Evolutionary conservation across 2,329 filamentous ascomycete genomes (phyloP), one percentile per base, ranked within the genome.

Genomic region (Lojkania enalia): DNA sequence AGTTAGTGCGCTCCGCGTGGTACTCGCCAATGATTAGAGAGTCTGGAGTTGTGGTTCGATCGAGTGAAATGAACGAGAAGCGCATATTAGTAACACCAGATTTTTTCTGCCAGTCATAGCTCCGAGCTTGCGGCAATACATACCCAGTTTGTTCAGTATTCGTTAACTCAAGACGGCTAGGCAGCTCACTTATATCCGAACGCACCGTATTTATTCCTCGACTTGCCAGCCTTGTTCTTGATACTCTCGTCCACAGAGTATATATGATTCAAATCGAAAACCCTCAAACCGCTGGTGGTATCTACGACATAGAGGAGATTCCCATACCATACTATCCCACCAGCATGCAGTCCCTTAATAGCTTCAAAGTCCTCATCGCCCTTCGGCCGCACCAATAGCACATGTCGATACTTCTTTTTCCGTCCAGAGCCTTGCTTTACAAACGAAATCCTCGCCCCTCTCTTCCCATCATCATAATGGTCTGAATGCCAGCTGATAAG

Each of bases 401-500:
- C 46, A 41, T 53, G 47, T n/a, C 47, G 33, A 32, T 53, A 53
- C 21, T 48, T 40, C 35, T 46, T 53, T 21, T 29, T 21, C n/a
- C 40, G 21, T 14, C 30, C 21, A 21, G 20, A 29, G 12, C 43
- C 33, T 18, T 40, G 49, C 7, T 44, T 46, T 12, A 53, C 50
- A 30, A 53, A 50, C 5, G 42, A 38, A 18, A 53, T 39, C n/a
- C 50, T 31, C n/a, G 47, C 43, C 2, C 50, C 50, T 18, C 50
- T 29, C 27, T 50, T 47, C 12, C 47, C 47, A 23, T 46, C 35
- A 15, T 53, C 47, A 38, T 53, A 50, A 18, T 50, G 20, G 20
- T 52, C 49, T 12, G 50, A 53, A 36, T 53, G 50, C 50, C 50
- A 53, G 3, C 38, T 44, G 1, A 53, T 36, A 12, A 53, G 40